Evolutionary conservation across 2,329 filamentous ascomycete species (phyloP).

Genomic region (Nigrograna mackinnonii): DNA sequence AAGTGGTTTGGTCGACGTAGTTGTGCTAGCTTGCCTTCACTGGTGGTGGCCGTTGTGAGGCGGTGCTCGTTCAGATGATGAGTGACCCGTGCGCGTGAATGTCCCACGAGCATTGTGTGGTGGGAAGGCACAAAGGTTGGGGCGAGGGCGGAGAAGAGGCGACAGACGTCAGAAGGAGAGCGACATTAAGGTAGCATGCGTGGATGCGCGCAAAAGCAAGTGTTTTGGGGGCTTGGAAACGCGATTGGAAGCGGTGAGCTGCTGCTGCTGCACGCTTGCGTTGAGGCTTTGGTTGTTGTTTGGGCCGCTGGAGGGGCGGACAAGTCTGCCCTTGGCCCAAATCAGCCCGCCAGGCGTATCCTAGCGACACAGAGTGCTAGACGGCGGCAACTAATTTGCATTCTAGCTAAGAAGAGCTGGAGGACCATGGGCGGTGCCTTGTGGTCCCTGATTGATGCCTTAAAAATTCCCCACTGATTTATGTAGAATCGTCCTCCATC

Average conservation of each 20-base stretch:
- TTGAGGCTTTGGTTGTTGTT: conserved; percentile 1
- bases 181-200: conserved; percentile 24
- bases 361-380: background rate
- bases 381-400: conserved; percentile 5
- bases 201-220: conserved; percentile 9
- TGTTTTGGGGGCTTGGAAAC: conserved; percentile 4
- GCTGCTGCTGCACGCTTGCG: background rate
- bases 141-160: conserved; percentile 12
- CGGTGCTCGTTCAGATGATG: conserved; percentile 38
- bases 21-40: conserved; percentile 7
- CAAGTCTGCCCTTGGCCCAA: background rate
- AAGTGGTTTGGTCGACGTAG: background rate
- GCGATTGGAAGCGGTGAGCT: conserved; percentile 16
- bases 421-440: background rate
- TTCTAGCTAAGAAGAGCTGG: no score
- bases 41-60: conserved; percentile 21
- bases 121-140: background rate
- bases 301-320: background rate
- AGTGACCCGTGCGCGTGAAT: conserved; percentile 26
- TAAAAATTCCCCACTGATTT: no score
- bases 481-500: no score
- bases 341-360: conserved; percentile 5
- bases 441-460: conserved; percentile 7
- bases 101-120: conserved; percentile 22
- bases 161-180: conserved; percentile 21